These are phyloP conservation scores for Penicillium fimorum DNA, from an alignment of 495 filamentous ascomycete genomes.

Conservation along the genomic window DNA sequence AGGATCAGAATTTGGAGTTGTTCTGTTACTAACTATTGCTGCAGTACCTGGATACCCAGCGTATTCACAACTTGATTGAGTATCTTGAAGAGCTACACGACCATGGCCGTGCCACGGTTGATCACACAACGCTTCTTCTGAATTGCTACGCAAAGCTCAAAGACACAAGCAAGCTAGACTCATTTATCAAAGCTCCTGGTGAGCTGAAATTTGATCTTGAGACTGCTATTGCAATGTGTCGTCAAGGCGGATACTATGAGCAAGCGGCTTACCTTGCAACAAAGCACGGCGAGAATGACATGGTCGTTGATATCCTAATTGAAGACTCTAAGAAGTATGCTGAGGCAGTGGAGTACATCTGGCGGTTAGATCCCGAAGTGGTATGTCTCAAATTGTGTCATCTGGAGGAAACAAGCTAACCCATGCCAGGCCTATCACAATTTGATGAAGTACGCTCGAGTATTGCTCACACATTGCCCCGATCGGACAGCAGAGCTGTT, in stretches of 20 bases:
- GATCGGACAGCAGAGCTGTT: constrained; percentile 78
- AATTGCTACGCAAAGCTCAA: constrained; percentile 99
- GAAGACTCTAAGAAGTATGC: constrained; percentile 89
- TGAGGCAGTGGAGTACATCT: constrained; percentile 88
- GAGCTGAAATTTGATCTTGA: constrained; percentile 96
- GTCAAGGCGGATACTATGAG: constrained; percentile 96
- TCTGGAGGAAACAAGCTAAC: neutral
- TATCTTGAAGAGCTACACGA: constrained; percentile 97
- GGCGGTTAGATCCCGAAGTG: constrained; percentile 76
- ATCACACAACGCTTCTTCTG: constrained; percentile 89
- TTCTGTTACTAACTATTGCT: constrained; percentile 20
- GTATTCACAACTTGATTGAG: constrained; percentile 95
- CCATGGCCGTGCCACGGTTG: constrained; percentile 88
- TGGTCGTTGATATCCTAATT: constrained; percentile 92
- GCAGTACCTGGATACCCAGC: constrained; percentile 88
- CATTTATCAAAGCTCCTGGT: constrained; percentile 92
- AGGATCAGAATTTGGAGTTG: neutral
- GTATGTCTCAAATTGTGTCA: constrained; percentile 45
- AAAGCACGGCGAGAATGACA: constrained; percentile 88
- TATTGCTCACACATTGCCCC: constrained; percentile 81
- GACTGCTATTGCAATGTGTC: constrained; percentile 95
- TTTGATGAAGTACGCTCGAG: constrained; percentile 92
- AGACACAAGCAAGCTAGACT: constrained; percentile 90
- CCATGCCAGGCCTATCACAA: constrained; percentile 71
- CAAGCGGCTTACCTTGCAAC: constrained; percentile 94